Evolutionary conservation across 1,284 basidiomycete species (phyloP).

Genomic region (Erythrobasidium hasegawianum): DNA sequence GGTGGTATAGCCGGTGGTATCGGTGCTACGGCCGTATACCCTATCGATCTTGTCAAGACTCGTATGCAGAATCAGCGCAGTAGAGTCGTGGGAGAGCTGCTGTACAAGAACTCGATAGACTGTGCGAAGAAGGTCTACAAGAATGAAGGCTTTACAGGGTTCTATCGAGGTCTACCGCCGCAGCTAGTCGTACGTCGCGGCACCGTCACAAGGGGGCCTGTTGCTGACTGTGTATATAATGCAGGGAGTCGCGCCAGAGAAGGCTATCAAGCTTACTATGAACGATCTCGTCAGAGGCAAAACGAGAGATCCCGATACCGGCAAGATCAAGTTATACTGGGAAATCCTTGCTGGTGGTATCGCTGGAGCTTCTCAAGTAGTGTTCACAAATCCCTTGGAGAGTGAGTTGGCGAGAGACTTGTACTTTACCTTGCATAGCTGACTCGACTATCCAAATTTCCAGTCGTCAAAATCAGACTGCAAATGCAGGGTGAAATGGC

Average conservation of each 20-base stretch:
- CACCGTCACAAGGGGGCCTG: not conserved
- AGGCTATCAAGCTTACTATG: constrained; percentile 89
- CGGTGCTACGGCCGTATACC: constrained; percentile 88
- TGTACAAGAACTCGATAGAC: constrained; percentile 89
- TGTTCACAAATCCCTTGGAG: constrained; percentile 93
- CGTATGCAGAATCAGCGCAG: constrained; percentile 97
- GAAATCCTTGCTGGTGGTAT: constrained; percentile 87
- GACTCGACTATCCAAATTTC: not conserved
- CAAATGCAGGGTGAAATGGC: constrained; percentile 95
- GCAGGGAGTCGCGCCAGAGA: constrained; percentile 96
- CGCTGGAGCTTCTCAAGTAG: constrained; percentile 96
- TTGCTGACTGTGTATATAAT: not conserved
- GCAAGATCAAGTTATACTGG: constrained; percentile 78
- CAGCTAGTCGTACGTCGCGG: constrained; percentile 72
- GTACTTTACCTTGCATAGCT: not conserved
- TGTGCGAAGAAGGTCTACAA: constrained; percentile 90
- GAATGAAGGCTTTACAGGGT: constrained; percentile 85
- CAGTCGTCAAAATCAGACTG: constrained; percentile 85
- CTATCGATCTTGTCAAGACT: constrained; percentile 84
- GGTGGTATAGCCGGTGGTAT: constrained; percentile 90
- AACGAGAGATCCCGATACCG: constrained; percentile 88
- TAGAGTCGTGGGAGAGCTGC: constrained; percentile 85
- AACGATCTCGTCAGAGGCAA: constrained; percentile 85
- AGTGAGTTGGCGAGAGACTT: constrained; percentile 38
- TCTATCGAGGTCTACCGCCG: constrained; percentile 92